phyloP scores from a whole-genome alignment of 495 filamentous ascomycete species.

The Aspergillus homomorphus region DNA sequence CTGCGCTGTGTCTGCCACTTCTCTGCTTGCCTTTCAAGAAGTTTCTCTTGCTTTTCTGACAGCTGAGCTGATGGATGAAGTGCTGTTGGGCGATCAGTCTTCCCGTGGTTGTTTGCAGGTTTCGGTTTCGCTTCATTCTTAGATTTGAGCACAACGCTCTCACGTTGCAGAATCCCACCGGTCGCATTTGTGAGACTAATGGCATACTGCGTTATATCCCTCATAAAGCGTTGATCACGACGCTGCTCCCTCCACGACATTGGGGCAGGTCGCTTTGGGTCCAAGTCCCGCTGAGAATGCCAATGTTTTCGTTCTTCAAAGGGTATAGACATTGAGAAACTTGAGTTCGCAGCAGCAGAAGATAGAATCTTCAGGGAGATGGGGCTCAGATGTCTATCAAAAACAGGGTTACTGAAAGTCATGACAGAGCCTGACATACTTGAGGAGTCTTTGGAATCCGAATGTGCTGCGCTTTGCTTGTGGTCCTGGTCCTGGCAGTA shows the following conservation, averaged over 20 bases:
- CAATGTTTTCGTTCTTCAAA: constrained; percentile 63
- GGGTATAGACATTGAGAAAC: constrained; percentile 24
- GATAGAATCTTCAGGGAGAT: constrained; percentile 44
- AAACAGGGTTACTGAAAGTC: constrained; percentile 34
- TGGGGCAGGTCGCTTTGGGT: constrained; percentile 28
- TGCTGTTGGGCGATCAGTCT: background rate
- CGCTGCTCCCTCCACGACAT: constrained; percentile 12
- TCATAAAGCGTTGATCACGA: constrained; percentile 26
- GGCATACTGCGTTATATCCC: constrained; percentile 63
- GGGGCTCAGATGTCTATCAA: constrained; percentile 52
- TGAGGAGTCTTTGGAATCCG: background rate
- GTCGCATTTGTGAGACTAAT: constrained; percentile 64
- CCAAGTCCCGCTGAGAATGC: constrained; percentile 56
- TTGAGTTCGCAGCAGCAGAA: constrained; percentile 7
- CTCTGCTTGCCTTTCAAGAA: constrained; percentile 2
- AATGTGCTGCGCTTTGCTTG: background rate
- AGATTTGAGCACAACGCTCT: constrained; percentile 42
- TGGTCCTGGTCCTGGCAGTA: background rate
- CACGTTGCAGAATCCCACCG: constrained; percentile 61
- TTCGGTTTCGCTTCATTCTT: constrained; percentile 9
- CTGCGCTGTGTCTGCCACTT: constrained; percentile 6
- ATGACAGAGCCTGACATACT: constrained; percentile 5
- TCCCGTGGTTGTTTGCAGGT: background rate
- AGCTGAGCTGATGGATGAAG: constrained; percentile 1
- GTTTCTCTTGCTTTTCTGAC: constrained; percentile 1